Conservation (phyloP, 306 rosid genomes). For the Ceratonia siliqua region DNA sequence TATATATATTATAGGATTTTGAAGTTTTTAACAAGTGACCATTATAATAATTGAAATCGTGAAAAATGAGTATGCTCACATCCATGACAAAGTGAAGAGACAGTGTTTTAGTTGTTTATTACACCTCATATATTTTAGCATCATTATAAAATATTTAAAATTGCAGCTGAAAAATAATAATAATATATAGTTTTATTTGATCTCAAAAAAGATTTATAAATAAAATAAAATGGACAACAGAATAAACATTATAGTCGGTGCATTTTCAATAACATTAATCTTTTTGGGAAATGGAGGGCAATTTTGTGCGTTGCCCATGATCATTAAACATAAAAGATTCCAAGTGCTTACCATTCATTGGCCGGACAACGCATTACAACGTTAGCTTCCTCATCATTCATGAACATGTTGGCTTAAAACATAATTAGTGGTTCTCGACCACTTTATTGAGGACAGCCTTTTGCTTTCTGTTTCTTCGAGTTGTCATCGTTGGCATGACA, state of each 20-base stretch:
- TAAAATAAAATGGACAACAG: not conserved
- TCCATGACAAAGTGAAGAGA: too few species aligned
- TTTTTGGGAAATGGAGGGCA: too few species aligned
- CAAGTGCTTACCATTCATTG: not conserved
- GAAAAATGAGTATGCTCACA: too few species aligned
- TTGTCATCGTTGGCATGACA: constrained; percentile 20
- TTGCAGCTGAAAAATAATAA: not conserved
- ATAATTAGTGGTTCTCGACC: constrained; percentile 24
- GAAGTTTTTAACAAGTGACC: too few species aligned
- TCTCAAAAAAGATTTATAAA: too few species aligned
- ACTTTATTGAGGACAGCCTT: constrained; percentile 21
- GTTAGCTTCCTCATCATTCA: not conserved
- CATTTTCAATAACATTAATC: too few species aligned
- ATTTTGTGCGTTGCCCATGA: not conserved
- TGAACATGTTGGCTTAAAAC: not conserved
- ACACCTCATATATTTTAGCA: too few species aligned
- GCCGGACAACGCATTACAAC: constrained; percentile 36
- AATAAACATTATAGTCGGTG: not conserved
- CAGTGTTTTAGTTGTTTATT: too few species aligned
- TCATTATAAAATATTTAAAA: too few species aligned
- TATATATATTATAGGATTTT: too few species aligned
- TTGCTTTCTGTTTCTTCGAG: constrained; percentile 5
- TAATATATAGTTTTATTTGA: not conserved
- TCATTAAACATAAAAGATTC: constrained; percentile 29
- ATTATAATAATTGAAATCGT: too few species aligned